Conservation (phyloP, 441 rosid genomes). For the Arabidopsis hybrid region DNA sequence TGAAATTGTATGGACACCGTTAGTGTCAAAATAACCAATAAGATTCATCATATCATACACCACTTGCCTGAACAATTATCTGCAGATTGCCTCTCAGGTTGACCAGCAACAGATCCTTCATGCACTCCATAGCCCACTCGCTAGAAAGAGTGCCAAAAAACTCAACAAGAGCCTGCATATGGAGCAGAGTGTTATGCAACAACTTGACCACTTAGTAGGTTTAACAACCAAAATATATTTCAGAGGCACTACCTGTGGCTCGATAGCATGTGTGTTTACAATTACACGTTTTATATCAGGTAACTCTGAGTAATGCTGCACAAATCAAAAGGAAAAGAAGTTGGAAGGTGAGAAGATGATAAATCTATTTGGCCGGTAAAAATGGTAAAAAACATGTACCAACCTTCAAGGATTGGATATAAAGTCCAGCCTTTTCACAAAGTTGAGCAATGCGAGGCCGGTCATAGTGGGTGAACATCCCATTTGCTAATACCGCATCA, state of each 20-base stretch:
- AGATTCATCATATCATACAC: slow-evolving; percentile 35
- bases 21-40: neutral
- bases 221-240: slow-evolving; percentile 17
- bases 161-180: slow-evolving; percentile 87
- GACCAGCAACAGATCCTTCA: slow-evolving; percentile 92
- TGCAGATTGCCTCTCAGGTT: slow-evolving; percentile 90
- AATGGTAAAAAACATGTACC: slow-evolving; percentile 27
- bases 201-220: neutral
- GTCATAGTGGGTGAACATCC: slow-evolving; percentile 98
- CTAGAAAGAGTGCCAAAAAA: slow-evolving; percentile 95
- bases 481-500: slow-evolving; percentile 96
- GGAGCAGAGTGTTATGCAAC: slow-evolving; percentile 20
- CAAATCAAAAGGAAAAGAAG: slow-evolving; percentile 22
- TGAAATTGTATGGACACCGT: slow-evolving; percentile 44
- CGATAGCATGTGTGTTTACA: slow-evolving; percentile 98
- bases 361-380: slow-evolving; percentile 2
- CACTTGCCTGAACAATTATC: slow-evolving; percentile 84
- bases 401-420: slow-evolving; percentile 90
- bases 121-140: slow-evolving; percentile 98
- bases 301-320: slow-evolving; percentile 96
- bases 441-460: slow-evolving; percentile 97
- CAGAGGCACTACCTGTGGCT: slow-evolving; percentile 77
- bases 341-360: slow-evolving; percentile 27
- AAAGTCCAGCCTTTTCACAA: slow-evolving; percentile 98
- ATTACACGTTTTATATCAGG: slow-evolving; percentile 98